These are phyloP conservation scores for Phytopythium delawarense DNA, from an alignment of 352 stramenopile genomes.

Conservation along the genomic window DNA sequence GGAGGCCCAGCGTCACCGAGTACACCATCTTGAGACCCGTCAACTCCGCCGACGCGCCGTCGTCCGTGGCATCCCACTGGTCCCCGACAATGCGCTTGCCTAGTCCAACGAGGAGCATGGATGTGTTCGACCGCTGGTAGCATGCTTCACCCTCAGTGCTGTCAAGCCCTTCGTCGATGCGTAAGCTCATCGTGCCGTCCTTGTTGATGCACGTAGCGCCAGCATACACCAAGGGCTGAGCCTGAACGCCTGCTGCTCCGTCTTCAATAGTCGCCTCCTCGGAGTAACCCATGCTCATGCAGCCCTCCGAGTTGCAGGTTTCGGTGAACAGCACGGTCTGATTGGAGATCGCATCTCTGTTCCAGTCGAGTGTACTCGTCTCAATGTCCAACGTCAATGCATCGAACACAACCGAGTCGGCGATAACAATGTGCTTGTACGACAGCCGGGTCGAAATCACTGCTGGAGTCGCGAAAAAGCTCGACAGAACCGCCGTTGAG, in stretches of 20 bases:
- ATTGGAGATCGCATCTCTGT: not conserved
- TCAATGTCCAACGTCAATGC: conserved; percentile 18
- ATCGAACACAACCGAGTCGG: conserved; percentile 13
- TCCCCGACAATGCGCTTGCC: conserved; percentile 1
- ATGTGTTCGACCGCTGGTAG: conserved; percentile 6
- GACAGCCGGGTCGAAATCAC: conserved; percentile 3
- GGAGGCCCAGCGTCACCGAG: conserved; percentile 17
- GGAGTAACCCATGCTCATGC: not conserved
- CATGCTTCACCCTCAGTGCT: not conserved
- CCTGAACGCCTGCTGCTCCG: not conserved
- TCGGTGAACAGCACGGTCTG: conserved; percentile 1
- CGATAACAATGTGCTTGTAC: conserved; percentile 11
- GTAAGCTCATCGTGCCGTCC: conserved; percentile 7
- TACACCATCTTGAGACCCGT: not conserved
- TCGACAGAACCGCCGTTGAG: conserved; percentile 1
- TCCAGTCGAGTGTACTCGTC: not conserved
- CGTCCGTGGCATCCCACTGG: not conserved
- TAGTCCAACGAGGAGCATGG: conserved; percentile 7
- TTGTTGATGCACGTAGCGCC: conserved; percentile 11
- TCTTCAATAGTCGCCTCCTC: not conserved
- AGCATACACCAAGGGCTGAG: conserved; percentile 11
- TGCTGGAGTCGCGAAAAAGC: not conserved
- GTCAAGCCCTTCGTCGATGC: not conserved
- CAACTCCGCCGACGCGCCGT: not conserved
- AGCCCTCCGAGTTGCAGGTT: conserved; percentile 6